A percentile compares a stretch with the other conserved stretches of the same genome.
Evolutionary conservation across 2,329 filamentous ascomycete species (phyloP).

Genomic region (Aspergillus costaricaensis): DNA sequence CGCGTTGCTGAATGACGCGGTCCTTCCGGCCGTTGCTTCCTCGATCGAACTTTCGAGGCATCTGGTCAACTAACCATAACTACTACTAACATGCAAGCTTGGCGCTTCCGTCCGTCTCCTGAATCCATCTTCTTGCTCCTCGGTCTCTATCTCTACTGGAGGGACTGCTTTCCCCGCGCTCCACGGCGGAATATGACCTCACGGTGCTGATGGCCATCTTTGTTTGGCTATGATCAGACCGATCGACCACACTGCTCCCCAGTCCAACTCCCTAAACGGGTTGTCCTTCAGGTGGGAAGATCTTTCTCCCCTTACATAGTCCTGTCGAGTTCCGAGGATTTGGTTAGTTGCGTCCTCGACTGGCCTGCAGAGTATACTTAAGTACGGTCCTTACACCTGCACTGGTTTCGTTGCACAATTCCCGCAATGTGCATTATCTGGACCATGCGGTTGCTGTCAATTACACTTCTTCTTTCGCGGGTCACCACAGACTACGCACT

Average conservation of each 20-base stretch:
- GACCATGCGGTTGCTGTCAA: not conserved
- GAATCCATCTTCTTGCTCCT: not conserved
- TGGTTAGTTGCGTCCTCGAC: not conserved
- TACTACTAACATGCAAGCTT: not conserved
- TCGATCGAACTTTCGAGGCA: not conserved
- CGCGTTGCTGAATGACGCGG: slow-evolving; percentile 8
- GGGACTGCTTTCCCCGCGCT: slow-evolving; percentile 14
- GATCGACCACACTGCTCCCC: slow-evolving; percentile 45
- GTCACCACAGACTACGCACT: not conserved
- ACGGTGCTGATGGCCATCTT: not conserved
- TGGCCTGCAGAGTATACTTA: not conserved
- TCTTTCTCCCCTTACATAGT: not conserved
- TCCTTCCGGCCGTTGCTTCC: not conserved
- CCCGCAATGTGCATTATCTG: not conserved
- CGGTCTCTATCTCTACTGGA: not conserved
- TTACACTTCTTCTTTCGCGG: not conserved
- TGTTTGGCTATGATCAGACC: not conserved
- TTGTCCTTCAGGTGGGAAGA: not conserved
- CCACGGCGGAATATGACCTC: slow-evolving; percentile 31
- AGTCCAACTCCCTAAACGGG: slow-evolving; percentile 29
- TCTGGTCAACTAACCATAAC: not conserved
- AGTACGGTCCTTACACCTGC: not conserved
- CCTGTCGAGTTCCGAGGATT: not conserved
- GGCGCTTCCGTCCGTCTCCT: not conserved
- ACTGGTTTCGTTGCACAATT: not conserved